phyloP scores from a whole-genome alignment of 805 yeast species.

The Candida alai region DNA sequence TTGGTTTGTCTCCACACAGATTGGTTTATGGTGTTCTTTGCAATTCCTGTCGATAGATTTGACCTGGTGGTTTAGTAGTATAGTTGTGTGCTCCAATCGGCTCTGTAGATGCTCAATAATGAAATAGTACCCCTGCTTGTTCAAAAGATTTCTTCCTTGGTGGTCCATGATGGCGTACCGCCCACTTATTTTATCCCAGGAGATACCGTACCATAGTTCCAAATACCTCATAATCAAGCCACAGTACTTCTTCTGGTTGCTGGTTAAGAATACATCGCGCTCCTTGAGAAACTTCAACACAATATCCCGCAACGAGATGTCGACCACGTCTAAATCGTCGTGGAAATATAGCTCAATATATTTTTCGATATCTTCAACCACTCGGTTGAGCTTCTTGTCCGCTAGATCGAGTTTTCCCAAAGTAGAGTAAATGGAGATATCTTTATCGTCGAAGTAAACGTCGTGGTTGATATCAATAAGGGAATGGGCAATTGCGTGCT shows the following conservation, averaged over 20 bases:
- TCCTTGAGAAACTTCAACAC: slow-evolving; percentile 44
- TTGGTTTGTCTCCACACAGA: slow-evolving; percentile 29
- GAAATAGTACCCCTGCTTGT: slow-evolving; percentile 53
- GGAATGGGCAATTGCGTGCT: slow-evolving; percentile 16
- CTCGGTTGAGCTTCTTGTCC: slow-evolving; percentile 24
- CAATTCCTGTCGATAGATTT: slow-evolving; percentile 28
- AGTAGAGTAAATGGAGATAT: slow-evolving; percentile 20
- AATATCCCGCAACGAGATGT: slow-evolving; percentile 50
- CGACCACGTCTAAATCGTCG: slow-evolving; percentile 45
- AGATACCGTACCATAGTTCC: slow-evolving; percentile 80
- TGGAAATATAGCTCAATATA: slow-evolving; percentile 56
- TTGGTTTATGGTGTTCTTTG: slow-evolving; percentile 13
- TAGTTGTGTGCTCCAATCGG: slow-evolving; percentile 33
- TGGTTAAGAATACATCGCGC: slow-evolving; percentile 45
- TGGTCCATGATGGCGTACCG: slow-evolving; percentile 66
- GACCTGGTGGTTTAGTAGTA: slow-evolving; percentile 44
- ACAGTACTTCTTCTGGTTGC: slow-evolving; percentile 48
- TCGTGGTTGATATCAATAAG: slow-evolving; percentile 21
- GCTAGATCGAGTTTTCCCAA: slow-evolving; percentile 34
- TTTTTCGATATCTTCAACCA: slow-evolving; percentile 54
- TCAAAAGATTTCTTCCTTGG: slow-evolving; percentile 76
- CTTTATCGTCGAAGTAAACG: slow-evolving; percentile 48
- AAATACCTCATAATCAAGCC: slow-evolving; percentile 49
- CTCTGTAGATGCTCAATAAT: slow-evolving; percentile 42
- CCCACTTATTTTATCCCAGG: slow-evolving; percentile 64